Conservation (phyloP, 257 asterid genomes). For the Dorcoceras hygrometricum region DNA sequence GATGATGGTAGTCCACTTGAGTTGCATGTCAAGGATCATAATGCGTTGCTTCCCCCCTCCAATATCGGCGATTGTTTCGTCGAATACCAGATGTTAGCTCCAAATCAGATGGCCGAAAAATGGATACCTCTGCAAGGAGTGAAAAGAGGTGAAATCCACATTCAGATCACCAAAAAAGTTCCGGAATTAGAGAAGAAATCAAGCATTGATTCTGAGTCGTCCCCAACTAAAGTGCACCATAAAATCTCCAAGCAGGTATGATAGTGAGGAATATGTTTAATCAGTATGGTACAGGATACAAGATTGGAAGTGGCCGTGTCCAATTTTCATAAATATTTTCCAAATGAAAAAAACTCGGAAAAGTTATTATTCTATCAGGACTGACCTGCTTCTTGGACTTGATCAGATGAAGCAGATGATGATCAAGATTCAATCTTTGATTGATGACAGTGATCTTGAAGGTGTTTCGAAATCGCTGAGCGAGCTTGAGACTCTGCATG, state of each 20-base stretch:
- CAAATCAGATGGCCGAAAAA: slow-evolving; percentile 81
- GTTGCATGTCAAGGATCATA: slow-evolving; percentile 90
- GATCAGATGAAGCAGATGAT: slow-evolving; percentile 74
- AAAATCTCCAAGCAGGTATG: slow-evolving; percentile 66
- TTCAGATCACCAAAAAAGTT: slow-evolving; percentile 71
- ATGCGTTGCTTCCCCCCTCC: slow-evolving; percentile 66
- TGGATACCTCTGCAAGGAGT: slow-evolving; percentile 99
- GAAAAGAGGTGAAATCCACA: slow-evolving; percentile 80
- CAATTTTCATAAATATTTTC: neutral
- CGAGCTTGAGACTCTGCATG: slow-evolving; percentile 79
- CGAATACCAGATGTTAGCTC: slow-evolving; percentile 82
- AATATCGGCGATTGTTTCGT: slow-evolving; percentile 82
- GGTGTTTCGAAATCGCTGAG: slow-evolving; percentile 49
- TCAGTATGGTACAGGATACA: neutral
- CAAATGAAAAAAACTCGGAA: slow-evolving; percentile 1
- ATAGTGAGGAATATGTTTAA: neutral
- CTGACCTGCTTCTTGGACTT: slow-evolving; percentile 15
- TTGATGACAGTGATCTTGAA: slow-evolving; percentile 58
- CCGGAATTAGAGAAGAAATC: slow-evolving; percentile 72
- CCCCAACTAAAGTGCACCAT: slow-evolving; percentile 55
- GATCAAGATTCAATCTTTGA: slow-evolving; percentile 63
- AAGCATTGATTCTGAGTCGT: slow-evolving; percentile 45
- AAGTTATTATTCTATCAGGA: neutral
- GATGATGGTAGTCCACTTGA: slow-evolving; percentile 80
- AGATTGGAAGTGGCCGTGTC: neutral